phyloP scores from a whole-genome alignment of 352 stramenopile genomes.

The Pythium volutum region DNA sequence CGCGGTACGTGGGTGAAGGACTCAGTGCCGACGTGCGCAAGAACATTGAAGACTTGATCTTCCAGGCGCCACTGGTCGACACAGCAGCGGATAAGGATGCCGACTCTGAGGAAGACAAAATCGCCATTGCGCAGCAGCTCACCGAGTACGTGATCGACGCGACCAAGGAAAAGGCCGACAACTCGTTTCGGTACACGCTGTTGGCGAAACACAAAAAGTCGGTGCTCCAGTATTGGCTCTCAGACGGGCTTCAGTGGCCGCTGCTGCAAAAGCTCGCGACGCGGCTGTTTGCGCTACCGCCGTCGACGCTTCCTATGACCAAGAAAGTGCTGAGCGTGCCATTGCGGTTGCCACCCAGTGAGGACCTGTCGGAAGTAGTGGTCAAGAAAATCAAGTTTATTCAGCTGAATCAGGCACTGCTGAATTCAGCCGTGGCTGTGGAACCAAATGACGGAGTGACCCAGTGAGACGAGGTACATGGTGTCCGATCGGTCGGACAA shows the following conservation, averaged over 20 bases:
- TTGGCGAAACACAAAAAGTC: conserved; percentile 30
- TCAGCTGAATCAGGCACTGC: conserved; percentile 18
- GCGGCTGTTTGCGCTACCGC: conserved; percentile 27
- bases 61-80: conserved; percentile 20
- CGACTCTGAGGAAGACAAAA: conserved; percentile 18
- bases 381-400: conserved; percentile 21
- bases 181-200: conserved; percentile 31
- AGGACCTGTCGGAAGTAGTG: neutral
- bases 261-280: conserved; percentile 29
- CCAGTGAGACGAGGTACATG: neutral
- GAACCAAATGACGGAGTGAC: neutral
- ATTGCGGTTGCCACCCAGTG: neutral
- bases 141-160: conserved; percentile 35
- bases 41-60: conserved; percentile 33
- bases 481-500: no score
- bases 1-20: conserved; percentile 40
- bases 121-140: conserved; percentile 29
- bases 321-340: conserved; percentile 5
- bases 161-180: conserved; percentile 16
- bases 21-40: conserved; percentile 34
- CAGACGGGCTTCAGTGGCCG: conserved; percentile 29
- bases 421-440: neutral
- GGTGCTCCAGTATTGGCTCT: conserved; percentile 35
- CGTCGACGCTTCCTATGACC: conserved; percentile 17
- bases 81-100: neutral